Base-by-base conservation (phyloP, 1,139 yeast species). In the Hansenula lynferdii region DNA sequence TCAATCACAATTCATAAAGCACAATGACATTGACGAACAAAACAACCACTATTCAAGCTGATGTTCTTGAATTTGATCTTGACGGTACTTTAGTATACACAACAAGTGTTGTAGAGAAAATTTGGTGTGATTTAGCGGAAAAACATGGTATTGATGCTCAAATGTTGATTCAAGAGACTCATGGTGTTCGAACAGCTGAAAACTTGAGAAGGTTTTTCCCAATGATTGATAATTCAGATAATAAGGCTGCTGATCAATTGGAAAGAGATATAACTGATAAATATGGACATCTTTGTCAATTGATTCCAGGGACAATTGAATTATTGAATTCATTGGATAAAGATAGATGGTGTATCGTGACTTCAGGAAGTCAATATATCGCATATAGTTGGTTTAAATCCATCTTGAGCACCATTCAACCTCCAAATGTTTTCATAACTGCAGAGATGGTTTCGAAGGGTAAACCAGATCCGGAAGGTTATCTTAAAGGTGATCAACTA, bases 1-100 rank as follows among this genome's bases (percentile, higher is more conserved):
- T n/a, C n/a, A n/a, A n/a, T n/a, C n/a, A n/a, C n/a, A n/a, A n/a
- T n/a, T n/a, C 5, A 15, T 7, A 26, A 8, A 26, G 16, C 14
- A 8, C 18, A 14, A 7, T 6, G 14, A 15, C 10, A 14, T 15
- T 10, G 0, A 51, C 50, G 56, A 28, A 53, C 43, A 3, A 36
- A 37, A 15, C 45, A 33, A 15, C 41, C 29, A 8, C 34, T 50
- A 1, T 36, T 43, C 27, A 35, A 54, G 22, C 30, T 3, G 57
- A 51, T 28, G 28, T 53, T 11, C 42, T 50, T 49, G 73, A 85
- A 49, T 85, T 85, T 60, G 95, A 85, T 61, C 79, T 89, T 42
- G 95, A 85, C 57, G 95, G 95, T 40, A 85, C 95, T 29, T 69
- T 85, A 56, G 85, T 85, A 58, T 79, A 82, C 58, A 83, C 95